Conservation (phyloP, 2,329 filamentous ascomycete genomes). For the Epichloe festucae region DNA sequence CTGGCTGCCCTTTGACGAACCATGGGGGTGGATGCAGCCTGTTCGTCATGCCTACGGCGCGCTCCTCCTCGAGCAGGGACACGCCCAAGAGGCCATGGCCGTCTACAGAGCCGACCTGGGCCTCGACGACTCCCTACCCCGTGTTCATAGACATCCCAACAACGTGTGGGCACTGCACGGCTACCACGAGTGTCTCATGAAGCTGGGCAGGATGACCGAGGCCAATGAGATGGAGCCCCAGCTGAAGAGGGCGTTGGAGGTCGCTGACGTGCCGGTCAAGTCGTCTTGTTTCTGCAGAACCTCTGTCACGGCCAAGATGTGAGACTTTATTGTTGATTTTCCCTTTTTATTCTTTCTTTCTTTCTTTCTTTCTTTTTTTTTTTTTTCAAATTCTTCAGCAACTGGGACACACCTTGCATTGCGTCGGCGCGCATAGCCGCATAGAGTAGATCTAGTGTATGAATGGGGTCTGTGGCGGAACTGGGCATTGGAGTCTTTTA, state of each 20-base stretch:
- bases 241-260: slow-evolving; percentile 36
- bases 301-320: slow-evolving; percentile 10
- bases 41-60: slow-evolving; percentile 59
- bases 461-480: no score
- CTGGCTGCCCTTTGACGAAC: slow-evolving; percentile 55
- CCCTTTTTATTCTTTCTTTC: not conserved
- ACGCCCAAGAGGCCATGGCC: slow-evolving; percentile 38
- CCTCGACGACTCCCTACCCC: slow-evolving; percentile 43
- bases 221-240: slow-evolving; percentile 25
- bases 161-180: slow-evolving; percentile 69
- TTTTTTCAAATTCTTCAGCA: no score
- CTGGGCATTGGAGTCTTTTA: no score
- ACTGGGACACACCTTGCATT: no score
- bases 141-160: slow-evolving; percentile 53
- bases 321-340: not conserved
- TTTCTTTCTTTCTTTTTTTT: no score
- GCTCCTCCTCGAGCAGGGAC: slow-evolving; percentile 52
- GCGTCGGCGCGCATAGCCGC: no score
- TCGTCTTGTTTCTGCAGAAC: slow-evolving; percentile 18
- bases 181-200: slow-evolving; percentile 54
- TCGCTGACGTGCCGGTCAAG: slow-evolving; percentile 46
- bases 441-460: no score
- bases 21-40: slow-evolving; percentile 72
- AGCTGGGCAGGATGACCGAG: slow-evolving; percentile 29
- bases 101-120: slow-evolving; percentile 52